Conservation (phyloP, 305 asterid species). For the Fraxinus sp. region DNA sequence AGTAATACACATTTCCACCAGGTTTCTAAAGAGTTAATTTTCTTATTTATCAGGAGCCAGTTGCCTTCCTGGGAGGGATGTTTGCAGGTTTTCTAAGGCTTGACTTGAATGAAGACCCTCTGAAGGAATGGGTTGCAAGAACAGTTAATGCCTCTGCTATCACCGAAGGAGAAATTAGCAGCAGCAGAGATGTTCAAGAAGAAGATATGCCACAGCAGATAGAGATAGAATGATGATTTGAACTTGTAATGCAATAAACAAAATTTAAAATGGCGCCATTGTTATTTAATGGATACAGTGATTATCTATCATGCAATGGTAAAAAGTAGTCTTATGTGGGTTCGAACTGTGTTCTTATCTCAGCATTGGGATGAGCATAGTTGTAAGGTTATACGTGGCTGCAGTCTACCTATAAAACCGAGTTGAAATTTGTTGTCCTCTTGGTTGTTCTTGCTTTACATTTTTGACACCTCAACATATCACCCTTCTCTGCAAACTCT, state of each 20-base stretch:
- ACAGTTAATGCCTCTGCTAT: slow-evolving; percentile 76
- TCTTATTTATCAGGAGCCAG: slow-evolving; percentile 63
- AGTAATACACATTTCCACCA: background rate
- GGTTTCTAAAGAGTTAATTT: background rate
- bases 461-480: background rate
- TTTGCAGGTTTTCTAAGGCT: slow-evolving; percentile 88
- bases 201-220: slow-evolving; percentile 55
- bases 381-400: background rate
- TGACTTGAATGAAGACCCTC: slow-evolving; percentile 78
- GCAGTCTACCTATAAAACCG: background rate
- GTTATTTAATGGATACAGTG: background rate
- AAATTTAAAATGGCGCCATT: background rate
- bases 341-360: background rate
- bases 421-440: background rate
- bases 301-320: background rate
- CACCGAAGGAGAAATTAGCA: slow-evolving; percentile 38
- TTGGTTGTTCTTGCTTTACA: background rate
- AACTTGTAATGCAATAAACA: background rate
- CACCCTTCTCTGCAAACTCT: background rate
- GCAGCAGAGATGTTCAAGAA: slow-evolving; percentile 33
- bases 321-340: background rate
- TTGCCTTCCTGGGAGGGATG: slow-evolving; percentile 82
- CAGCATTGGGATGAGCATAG: background rate
- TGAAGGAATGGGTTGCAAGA: slow-evolving; percentile 75
- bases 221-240: slow-evolving; percentile 55